Percentiles rank a stretch among this genome's conserved stretches.
phyloP scores from a whole-genome alignment of 192 early-diverging fungal species.

The Backusella parvicylindrica region DNA sequence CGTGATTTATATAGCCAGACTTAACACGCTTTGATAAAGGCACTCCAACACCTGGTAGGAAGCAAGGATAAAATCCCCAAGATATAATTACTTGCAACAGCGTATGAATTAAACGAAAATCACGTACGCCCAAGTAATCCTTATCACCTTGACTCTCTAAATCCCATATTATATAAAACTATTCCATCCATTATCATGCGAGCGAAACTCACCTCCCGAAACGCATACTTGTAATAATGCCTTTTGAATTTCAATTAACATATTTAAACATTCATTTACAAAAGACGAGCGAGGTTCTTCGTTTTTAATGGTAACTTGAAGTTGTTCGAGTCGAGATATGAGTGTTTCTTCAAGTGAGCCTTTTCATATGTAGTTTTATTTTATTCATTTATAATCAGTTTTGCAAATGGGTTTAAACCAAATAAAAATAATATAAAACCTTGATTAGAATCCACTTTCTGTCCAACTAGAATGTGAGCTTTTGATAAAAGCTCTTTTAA shows the following conservation, averaged over 20 bases:
- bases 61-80: slow-evolving; percentile 66
- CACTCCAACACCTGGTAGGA: slow-evolving; percentile 66
- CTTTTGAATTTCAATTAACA: slow-evolving; percentile 18
- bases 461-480: neutral
- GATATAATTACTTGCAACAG: slow-evolving; percentile 62
- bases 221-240: neutral
- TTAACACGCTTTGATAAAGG: slow-evolving; percentile 57
- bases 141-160: slow-evolving; percentile 3
- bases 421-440: neutral
- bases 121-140: slow-evolving; percentile 52
- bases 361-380: neutral
- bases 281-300: slow-evolving; percentile 1
- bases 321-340: slow-evolving; percentile 11
- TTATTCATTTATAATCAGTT: neutral
- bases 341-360: slow-evolving; percentile 11
- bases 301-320: neutral
- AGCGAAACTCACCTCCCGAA: slow-evolving; percentile 11
- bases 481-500: neutral
- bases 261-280: slow-evolving; percentile 13
- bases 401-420: neutral
- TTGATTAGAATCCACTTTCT: neutral
- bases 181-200: neutral
- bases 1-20: slow-evolving; percentile 49
- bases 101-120: slow-evolving; percentile 59
- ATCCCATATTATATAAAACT: neutral